These are phyloP conservation scores for Rhodotorula glutinis DNA, from an alignment of 1,284 basidiomycete genomes.

Conservation along the genomic window DNA sequence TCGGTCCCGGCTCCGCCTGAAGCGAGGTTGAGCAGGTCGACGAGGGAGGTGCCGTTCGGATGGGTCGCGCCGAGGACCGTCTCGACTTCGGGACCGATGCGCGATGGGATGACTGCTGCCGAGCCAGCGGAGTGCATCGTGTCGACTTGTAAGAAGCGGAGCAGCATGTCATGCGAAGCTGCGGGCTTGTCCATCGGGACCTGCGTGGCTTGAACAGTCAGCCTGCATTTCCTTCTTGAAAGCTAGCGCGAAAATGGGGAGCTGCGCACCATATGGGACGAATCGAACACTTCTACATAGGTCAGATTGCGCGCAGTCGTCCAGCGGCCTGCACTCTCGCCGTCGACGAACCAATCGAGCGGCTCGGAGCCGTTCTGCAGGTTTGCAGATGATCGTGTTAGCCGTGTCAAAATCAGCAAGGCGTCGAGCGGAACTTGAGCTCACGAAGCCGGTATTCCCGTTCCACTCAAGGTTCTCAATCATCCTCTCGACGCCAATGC, in stretches of 20 bases:
- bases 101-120: slow-evolving; percentile 68
- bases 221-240: not conserved
- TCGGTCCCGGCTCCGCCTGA: not conserved
- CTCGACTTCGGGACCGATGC: slow-evolving; percentile 50
- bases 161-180: slow-evolving; percentile 93
- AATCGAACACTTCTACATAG: slow-evolving; percentile 79
- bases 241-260: too few relatives aligned
- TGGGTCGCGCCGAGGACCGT: slow-evolving; percentile 35
- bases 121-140: slow-evolving; percentile 69
- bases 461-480: slow-evolving; percentile 81
- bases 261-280: slow-evolving; percentile 71
- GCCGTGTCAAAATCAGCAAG: too few relatives aligned
- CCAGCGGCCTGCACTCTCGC: slow-evolving; percentile 81
- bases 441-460: slow-evolving; percentile 69
- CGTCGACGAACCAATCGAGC: slow-evolving; percentile 74
- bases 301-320: slow-evolving; percentile 80
- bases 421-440: not conserved
- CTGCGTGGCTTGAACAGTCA: slow-evolving; percentile 9
- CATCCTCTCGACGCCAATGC: slow-evolving; percentile 81
- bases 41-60: slow-evolving; percentile 36
- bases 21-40: not conserved
- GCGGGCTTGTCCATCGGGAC: slow-evolving; percentile 86
- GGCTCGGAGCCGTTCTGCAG: slow-evolving; percentile 60
- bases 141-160: slow-evolving; percentile 89
- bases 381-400: not conserved